Evolutionary conservation across 139 green algal genomes (phyloP), one percentile per base, ranked within the genome.

Genomic region (Pleodorina starrii): DNA sequence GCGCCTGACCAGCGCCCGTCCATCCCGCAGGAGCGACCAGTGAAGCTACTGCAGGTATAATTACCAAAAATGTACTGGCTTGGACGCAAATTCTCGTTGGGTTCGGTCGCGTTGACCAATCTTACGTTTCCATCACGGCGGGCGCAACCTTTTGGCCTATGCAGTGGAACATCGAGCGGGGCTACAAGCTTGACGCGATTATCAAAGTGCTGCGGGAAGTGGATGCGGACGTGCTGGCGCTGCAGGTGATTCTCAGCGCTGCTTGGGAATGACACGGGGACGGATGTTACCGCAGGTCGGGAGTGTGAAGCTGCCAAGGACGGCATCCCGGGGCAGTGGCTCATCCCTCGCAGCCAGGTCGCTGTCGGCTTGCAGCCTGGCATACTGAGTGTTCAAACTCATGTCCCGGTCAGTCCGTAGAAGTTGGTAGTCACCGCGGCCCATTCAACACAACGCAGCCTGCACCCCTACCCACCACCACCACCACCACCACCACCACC

Each of bases 141-240:
- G n/a, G n/a, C n/a, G n/a, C n/a, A n/a, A n/a, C n/a, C n/a, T n/a
- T 54, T 7, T 5, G 3, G 32, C 36, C 68, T 60, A 25, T 85
- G 40, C 77, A 92, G 54, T 91, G 89, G 78, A 91, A 91, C 66
- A 92, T 94, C 40, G 97, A 99, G 90, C 91, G 97, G 0, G 97
- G 97, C 16, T 98, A 98, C 84, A 90, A 99, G 92, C 93, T 99
- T 42, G 66, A 91, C 9, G 90, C 91, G 0, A 91, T 99, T 23
- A 95, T 98, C 32, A 72, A 91, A 50, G 94, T 97, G 91, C 88
- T 99, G 29, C 75, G 89, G 42, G 16, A 44, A 0, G 40, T 97
- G 0, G 89, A 98, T 81, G 96, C 96, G 9, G 96, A 98, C 63
- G 86, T 98, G 17, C 91, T 98, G 9, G 92, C 93, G 4, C 79